Base-by-base conservation (phyloP, 495 filamentous ascomycete species). In the Thermothielavioides terrestris region DNA sequence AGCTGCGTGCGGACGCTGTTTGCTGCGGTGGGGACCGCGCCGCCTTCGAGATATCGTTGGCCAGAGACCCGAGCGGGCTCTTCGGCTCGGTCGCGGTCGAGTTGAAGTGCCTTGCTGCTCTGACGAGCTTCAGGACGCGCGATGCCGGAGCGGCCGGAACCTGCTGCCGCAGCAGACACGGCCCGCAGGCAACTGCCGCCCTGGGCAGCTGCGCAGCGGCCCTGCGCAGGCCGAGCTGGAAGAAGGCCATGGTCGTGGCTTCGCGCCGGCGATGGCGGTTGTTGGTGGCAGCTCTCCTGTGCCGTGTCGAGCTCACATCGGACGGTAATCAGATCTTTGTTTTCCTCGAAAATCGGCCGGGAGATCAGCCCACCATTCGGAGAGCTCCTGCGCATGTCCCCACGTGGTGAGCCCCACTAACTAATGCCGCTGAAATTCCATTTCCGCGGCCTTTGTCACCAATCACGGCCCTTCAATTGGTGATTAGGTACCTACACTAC, bases 171-270 rank as follows among this genome's bases (percentile, higher is more conserved):
- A n/a, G n/a, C n/a, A 83, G 66, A 58, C 81, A 87, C 72, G 84
- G 79, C 43, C 76, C 75, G 65, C 83, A 83, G 51, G 77, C 69
- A 52, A 84, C 79, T 41, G 80, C 71, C 36, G 77, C 69, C 21
- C 70, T 64, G 3, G 79, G 67, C 12, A 86, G 58, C 46, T 74
- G 74, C 9, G 77, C 69, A 42, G 73, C 73, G 31, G 70, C 74
- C 52, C 69, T 65, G 36, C 77, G 72, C 41, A 83, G 59, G 27
- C 72, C 69, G 23, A 75, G 73, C 35, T 77, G 67, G 9, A 77
- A 49, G 46, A 69, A 65, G 34, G 65, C 65, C 76, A 79, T 79
- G 53, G 39, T 50, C 46, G 20, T 42, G 54, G 25, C 46, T 37
- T 36, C 31, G 37, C 45, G 36, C 46, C 47, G 41, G 30, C 36